These are phyloP conservation scores for Umbelopsis isabellina DNA, from an alignment of 192 early-diverging fungal species.

Conservation along the genomic window DNA sequence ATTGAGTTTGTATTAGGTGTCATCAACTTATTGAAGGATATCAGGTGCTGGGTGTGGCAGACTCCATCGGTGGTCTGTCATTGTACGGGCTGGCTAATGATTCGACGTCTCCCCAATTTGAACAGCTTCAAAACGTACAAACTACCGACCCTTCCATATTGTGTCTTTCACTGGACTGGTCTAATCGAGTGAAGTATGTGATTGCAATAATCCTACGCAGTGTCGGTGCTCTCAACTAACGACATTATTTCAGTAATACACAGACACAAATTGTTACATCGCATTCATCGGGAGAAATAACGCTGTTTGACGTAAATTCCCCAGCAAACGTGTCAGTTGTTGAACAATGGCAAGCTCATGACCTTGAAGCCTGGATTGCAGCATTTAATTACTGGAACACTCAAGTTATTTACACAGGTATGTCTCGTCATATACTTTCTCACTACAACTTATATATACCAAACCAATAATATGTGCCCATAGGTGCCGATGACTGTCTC, in stretches of 20 bases:
- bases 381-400: constrained; percentile 87
- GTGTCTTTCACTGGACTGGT: constrained; percentile 91
- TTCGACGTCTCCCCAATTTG: not conserved
- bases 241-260: constrained; percentile 19
- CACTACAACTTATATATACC: not conserved
- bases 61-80: constrained; percentile 59
- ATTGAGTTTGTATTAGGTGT: constrained; percentile 36
- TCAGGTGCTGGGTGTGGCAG: constrained; percentile 62
- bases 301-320: constrained; percentile 11
- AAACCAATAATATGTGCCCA: not conserved
- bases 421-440: not conserved
- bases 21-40: constrained; percentile 54
- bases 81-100: constrained; percentile 49
- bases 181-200: constrained; percentile 58
- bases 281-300: constrained; percentile 19
- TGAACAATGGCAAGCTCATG: constrained; percentile 79
- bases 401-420: constrained; percentile 71
- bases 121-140: constrained; percentile 39
- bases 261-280: constrained; percentile 23
- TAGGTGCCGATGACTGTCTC: constrained; percentile 83
- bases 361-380: constrained; percentile 92
- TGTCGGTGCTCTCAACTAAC: too few species aligned
- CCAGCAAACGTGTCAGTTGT: not conserved
- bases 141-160: constrained; percentile 56
- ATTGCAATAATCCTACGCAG: not conserved